Evolutionary conservation across 768 basidiomycete species (phyloP), one percentile per base, ranked within the genome.

Genomic region (Polyporus arcularius): DNA sequence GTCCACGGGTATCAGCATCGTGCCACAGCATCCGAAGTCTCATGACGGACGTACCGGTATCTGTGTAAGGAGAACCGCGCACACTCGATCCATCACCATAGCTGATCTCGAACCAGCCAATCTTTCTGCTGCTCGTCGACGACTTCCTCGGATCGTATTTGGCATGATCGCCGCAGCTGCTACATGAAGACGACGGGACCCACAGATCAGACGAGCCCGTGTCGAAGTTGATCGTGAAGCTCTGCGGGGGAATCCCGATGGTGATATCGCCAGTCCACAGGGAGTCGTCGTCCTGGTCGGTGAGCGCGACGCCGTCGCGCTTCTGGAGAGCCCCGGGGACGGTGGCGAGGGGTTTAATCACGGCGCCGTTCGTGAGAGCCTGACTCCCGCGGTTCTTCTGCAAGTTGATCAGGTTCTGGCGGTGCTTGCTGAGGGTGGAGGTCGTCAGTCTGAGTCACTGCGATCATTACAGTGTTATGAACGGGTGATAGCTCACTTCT

Each of bases 171-270:
- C 41, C n/a, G 59, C 66, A 67, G 31, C 53, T 45, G 11, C 31
- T 28, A 61, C 66, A 67, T 8, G 57, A 30, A 14, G 60, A 58
- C 39, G 57, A 21, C 15, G 48, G 50, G 14, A 63, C 28, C 57
- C 58, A 61, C 61, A 9, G 80, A 77, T 32, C 82, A 64, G 69
- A 74, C 68, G 52, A 79, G 57, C 60, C 78, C 68, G 56, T 79
- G 65, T 80, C 79, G 49, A 81, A 78, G 60, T 79, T 74, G 56
- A 80, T 66, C 8, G 68, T 68, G 66, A 76, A 72, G 16, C 60
- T 69, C 65, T 75, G 69, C 0, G 65, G 65, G 0, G 76, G 75
- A 1, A 73, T 75, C 30, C 79, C 79, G 62, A 80, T 74, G 9
- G 66, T 63, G 62, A 80, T 68, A n/a, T 62, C 57, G 11, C 77